These are phyloP conservation scores for Acanthamoeba royreba DNA, from an alignment of 208 protist species.

Conservation along the genomic window DNA sequence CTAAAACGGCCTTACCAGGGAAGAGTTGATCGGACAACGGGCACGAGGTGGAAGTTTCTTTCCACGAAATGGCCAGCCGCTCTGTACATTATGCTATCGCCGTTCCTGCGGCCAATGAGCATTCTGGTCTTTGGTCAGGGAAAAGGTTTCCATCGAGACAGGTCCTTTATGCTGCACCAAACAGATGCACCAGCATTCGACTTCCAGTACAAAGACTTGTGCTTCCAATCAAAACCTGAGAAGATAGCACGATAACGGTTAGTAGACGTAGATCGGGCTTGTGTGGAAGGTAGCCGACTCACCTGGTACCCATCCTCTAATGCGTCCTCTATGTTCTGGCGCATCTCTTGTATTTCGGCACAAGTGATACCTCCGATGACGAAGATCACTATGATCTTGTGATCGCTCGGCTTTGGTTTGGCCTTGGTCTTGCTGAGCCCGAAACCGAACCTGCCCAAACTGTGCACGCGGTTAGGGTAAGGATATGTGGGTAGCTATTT, in stretches of 20 bases:
- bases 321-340: background rate
- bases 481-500: background rate
- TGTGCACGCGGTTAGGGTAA: background rate
- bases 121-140: background rate
- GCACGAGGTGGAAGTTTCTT: background rate
- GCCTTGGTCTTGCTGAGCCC: background rate
- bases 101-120: background rate
- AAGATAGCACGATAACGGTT: no score
- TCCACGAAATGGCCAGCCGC: background rate
- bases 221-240: background rate
- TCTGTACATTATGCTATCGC: background rate
- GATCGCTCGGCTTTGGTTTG: background rate
- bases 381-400: background rate
- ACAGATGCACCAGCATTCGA: background rate
- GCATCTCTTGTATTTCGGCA: background rate
- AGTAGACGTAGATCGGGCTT: no score
- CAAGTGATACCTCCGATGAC: conserved; percentile 12
- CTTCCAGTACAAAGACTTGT: background rate
- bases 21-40: background rate
- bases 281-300: no score
- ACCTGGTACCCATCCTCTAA: background rate
- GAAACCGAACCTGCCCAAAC: background rate
- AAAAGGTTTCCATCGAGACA: background rate
- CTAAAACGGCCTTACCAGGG: background rate
- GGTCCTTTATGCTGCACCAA: background rate